Evolutionary conservation across 495 filamentous ascomycete genomes (phyloP).

Genomic region (Penicillium longicatenatum): DNA sequence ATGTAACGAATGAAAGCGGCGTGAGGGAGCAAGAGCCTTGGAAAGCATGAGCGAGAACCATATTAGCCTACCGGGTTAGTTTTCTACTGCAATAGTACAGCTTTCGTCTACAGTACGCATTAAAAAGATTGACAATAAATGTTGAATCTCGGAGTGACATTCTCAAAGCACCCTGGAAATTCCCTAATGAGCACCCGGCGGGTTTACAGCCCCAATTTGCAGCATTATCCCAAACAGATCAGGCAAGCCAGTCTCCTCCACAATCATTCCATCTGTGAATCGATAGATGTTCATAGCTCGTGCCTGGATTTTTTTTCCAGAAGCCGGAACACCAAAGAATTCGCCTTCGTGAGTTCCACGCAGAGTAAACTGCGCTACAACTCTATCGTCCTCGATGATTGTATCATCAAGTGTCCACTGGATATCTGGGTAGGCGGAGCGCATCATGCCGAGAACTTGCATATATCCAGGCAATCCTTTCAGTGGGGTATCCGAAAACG

Average conservation of each 20-base stretch:
- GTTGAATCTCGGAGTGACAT: no score
- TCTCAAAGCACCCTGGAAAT: neutral
- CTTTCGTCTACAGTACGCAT: no score
- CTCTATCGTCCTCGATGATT: conserved; percentile 10
- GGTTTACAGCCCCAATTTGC: conserved; percentile 5
- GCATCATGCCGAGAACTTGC: conserved; percentile 10
- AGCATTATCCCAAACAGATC: conserved; percentile 9
- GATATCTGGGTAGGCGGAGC: conserved; percentile 13
- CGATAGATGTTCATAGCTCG: conserved; percentile 7
- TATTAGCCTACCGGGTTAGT: no score
- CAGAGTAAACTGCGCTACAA: conserved; percentile 10
- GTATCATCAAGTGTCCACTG: conserved; percentile 12
- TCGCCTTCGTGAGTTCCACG: conserved; percentile 13
- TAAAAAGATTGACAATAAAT: no score
- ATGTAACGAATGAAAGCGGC: no score
- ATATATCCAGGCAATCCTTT: conserved; percentile 11
- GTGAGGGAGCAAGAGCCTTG: no score
- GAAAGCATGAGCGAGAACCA: no score
- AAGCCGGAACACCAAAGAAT: conserved; percentile 11
- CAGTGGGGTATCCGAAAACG: conserved; percentile 7
- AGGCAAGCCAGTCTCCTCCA: conserved; percentile 7
- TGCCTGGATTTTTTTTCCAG: conserved; percentile 8
- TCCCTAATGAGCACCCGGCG: conserved; percentile 1
- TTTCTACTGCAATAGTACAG: no score
- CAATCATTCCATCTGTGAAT: conserved; percentile 7